Evolutionary conservation across 225 moss, liverwort and hornwort species (phyloP).

Genomic region (Marchantia polymorpha): DNA sequence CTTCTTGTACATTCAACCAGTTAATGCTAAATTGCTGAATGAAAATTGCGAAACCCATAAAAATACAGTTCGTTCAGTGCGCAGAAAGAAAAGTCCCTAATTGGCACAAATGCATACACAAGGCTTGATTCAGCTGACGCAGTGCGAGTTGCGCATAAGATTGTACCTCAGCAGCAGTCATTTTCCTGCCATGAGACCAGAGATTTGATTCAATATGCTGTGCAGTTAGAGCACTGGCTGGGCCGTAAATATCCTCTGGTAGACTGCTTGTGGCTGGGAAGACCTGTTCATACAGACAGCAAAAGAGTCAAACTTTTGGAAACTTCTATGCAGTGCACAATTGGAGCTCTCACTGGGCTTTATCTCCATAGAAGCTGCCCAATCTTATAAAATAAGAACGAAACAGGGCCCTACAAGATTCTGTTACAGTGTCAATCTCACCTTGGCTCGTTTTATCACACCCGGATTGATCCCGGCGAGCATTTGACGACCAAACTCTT

Average conservation of each 20-base stretch:
- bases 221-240: conserved; percentile 21
- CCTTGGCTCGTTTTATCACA: conserved; percentile 39
- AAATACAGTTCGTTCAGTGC: too few species aligned
- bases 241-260: conserved; percentile 19
- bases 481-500: conserved; percentile 59
- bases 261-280: conserved; percentile 28
- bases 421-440: not conserved
- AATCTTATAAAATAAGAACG: too few species aligned
- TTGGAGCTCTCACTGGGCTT: too few species aligned
- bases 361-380: too few species aligned
- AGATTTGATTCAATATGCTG: conserved; percentile 25
- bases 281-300: conserved; percentile 4
- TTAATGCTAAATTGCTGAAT: too few species aligned
- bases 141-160: not conserved
- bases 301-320: not conserved
- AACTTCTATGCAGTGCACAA: not conserved
- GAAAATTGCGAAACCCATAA: too few species aligned
- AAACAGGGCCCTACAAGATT: not conserved
- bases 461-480: conserved; percentile 59
- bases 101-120: too few species aligned
- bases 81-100: too few species aligned
- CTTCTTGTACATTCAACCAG: too few species aligned
- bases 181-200: not conserved
- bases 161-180: conserved; percentile 23
- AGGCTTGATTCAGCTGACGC: too few species aligned